Evolutionary conservation across 2,329 filamentous ascomycete species (phyloP).

Genomic region (Pseudogymnoascus sp.): DNA sequence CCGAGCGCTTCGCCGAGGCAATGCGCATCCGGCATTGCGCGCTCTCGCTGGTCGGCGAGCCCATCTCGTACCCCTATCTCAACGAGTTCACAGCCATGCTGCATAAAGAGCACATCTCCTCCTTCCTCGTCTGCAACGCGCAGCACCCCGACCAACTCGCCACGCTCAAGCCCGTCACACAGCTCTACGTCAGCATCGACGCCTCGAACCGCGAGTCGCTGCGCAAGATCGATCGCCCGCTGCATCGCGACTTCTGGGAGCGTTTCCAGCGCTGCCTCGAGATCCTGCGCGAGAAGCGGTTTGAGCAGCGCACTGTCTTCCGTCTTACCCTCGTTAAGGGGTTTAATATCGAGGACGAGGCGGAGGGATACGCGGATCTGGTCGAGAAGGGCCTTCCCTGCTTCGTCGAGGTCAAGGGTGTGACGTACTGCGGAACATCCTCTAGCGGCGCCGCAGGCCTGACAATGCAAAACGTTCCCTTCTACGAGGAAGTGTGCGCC

Average conservation of each 20-base stretch:
- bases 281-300: constrained; percentile 74
- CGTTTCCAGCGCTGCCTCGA: constrained; percentile 86
- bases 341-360: constrained; percentile 95
- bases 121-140: constrained; percentile 93
- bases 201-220: constrained; percentile 84
- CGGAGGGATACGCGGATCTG: constrained; percentile 78
- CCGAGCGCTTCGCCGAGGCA: constrained; percentile 85
- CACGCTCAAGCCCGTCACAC: constrained; percentile 75
- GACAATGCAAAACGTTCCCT: constrained; percentile 96
- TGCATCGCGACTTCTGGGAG: constrained; percentile 97
- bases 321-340: constrained; percentile 92
- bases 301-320: constrained; percentile 87
- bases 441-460: constrained; percentile 77
- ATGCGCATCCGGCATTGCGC: constrained; percentile 93
- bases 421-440: constrained; percentile 91
- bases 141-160: constrained; percentile 90
- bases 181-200: constrained; percentile 94
- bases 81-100: constrained; percentile 82
- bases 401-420: constrained; percentile 93
- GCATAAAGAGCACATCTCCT: constrained; percentile 79
- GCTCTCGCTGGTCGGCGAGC: constrained; percentile 84
- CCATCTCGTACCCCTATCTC: constrained; percentile 98
- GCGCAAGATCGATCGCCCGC: constrained; percentile 78
- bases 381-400: constrained; percentile 80
- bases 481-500: constrained; percentile 79